These are phyloP conservation scores for Asterophora parasitica DNA, from an alignment of 768 basidiomycete species.

Conservation along the genomic window DNA sequence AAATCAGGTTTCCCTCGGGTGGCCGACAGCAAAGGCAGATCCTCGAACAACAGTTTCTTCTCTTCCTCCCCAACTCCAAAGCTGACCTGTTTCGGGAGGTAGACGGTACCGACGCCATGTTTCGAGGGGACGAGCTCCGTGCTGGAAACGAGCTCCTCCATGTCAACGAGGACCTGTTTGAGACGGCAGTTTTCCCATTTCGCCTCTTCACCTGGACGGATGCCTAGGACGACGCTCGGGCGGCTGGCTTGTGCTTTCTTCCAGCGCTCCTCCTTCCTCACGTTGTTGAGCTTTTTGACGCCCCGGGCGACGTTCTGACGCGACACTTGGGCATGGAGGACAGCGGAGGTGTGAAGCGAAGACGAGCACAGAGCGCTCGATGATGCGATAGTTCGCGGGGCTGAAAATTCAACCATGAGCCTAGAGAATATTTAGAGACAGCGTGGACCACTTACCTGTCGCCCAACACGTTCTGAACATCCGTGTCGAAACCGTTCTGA, in stretches of 20 bases:
- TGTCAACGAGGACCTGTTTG: slow-evolving; percentile 55
- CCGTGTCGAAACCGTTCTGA: not conserved
- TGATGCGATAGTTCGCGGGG: slow-evolving; percentile 36
- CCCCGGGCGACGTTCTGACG: slow-evolving; percentile 31
- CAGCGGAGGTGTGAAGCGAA: slow-evolving; percentile 46
- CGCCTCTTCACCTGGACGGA: slow-evolving; percentile 53
- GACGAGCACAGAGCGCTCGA: slow-evolving; percentile 24
- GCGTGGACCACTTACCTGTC: slow-evolving; percentile 20
- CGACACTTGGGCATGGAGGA: slow-evolving; percentile 27
- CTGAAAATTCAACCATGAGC: slow-evolving; percentile 16
- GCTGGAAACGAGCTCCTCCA: slow-evolving; percentile 36
- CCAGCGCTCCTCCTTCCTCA: slow-evolving; percentile 41
- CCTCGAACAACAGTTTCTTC: slow-evolving; percentile 59
- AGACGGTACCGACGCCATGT: slow-evolving; percentile 32
- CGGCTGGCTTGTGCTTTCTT: slow-evolving; percentile 32
- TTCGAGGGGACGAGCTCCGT: slow-evolving; percentile 21
- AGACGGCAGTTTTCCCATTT: slow-evolving; percentile 71
- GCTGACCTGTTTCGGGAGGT: slow-evolving; percentile 49
- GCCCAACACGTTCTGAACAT: slow-evolving; percentile 28
- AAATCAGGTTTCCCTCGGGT: slow-evolving; percentile 22
- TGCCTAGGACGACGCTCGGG: slow-evolving; percentile 74
- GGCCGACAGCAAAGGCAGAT: slow-evolving; percentile 52
- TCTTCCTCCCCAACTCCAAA: slow-evolving; percentile 63
- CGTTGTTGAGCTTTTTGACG: slow-evolving; percentile 40
- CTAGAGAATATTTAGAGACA: not conserved